Evolutionary conservation across 2,329 filamentous ascomycete species (phyloP).

Genomic region (Diplocarpon mali): DNA sequence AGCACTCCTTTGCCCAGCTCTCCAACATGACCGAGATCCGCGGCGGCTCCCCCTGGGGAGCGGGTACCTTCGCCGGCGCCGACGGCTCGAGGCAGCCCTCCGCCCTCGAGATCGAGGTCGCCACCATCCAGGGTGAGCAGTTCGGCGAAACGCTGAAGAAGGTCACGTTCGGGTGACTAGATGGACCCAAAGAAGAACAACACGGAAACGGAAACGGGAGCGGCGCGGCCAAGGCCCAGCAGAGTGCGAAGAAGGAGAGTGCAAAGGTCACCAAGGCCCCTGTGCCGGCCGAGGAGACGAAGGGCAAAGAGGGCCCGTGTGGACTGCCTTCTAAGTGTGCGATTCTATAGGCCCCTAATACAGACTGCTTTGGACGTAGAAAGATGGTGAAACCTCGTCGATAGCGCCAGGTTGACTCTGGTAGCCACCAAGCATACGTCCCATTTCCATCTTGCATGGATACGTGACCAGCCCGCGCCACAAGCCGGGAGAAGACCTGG

Average conservation of each 20-base stretch:
- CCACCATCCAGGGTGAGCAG: constrained; percentile 68
- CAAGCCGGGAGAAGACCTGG: too few species aligned
- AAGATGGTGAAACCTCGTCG: too few species aligned
- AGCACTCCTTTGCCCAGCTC: constrained; percentile 61
- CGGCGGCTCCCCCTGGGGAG: constrained; percentile 65
- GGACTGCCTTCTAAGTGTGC: constrained; percentile 66
- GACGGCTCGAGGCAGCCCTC: constrained; percentile 81
- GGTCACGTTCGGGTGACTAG: constrained; percentile 64
- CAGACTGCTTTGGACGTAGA: too few species aligned
- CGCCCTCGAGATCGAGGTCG: constrained; percentile 65
- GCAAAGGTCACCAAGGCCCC: constrained; percentile 16
- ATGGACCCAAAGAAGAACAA: constrained; percentile 21
- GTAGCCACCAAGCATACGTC: too few species aligned
- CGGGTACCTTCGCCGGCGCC: constrained; percentile 30
- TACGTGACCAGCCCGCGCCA: too few species aligned
- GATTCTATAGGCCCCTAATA: constrained; percentile 34
- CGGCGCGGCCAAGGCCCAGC: constrained; percentile 12
- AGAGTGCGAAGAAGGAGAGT: constrained; percentile 14
- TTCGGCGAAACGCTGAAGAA: constrained; percentile 74
- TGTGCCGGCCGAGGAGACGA: constrained; percentile 30
- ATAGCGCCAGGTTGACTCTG: too few species aligned
- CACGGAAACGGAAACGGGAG: constrained; percentile 21
- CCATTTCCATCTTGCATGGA: too few species aligned
- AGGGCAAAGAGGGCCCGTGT: constrained; percentile 58
- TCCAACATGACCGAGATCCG: constrained; percentile 67